A percentile compares a stretch with the other conserved stretches of the same genome.
Conservation (phyloP, 192 early-diverging fungal genomes). For the Obelidium mucronatum region DNA sequence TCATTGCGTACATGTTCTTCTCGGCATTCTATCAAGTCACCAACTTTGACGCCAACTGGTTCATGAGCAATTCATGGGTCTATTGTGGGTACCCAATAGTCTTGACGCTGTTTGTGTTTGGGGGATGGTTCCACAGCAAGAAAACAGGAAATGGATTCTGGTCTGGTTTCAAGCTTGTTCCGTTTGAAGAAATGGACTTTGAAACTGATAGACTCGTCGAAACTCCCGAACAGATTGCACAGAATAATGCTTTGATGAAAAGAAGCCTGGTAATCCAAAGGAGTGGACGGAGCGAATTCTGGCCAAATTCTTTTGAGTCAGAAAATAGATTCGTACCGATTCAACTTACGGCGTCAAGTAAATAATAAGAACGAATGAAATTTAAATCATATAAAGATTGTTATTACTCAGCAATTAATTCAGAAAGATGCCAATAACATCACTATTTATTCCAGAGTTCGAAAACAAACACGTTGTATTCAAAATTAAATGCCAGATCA, state of each 20-base stretch:
- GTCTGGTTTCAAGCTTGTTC: slow-evolving; percentile 5
- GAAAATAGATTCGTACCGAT: too few relatives aligned
- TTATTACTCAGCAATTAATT: too few relatives aligned
- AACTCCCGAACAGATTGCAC: slow-evolving; percentile 14
- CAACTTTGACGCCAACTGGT: slow-evolving; percentile 13
- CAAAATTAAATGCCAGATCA: too few relatives aligned
- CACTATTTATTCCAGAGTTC: too few relatives aligned
- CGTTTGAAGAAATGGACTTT: slow-evolving; percentile 30
- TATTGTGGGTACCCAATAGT: slow-evolving; percentile 28
- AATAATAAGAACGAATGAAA: too few relatives aligned
- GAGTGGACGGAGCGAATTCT: neutral
- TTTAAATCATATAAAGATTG: too few relatives aligned
- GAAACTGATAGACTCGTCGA: slow-evolving; percentile 22
- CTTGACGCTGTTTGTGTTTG: neutral
- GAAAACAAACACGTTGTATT: too few relatives aligned
- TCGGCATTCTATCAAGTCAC: slow-evolving; percentile 11
- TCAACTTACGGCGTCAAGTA: too few relatives aligned
- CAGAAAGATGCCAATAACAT: too few relatives aligned
- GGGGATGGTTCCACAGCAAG: neutral
- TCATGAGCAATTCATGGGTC: slow-evolving; percentile 8
- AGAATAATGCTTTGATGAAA: slow-evolving; percentile 14
- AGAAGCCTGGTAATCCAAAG: neutral
- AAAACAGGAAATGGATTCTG: neutral
- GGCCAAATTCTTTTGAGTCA: slow-evolving; percentile 13
- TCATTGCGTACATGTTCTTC: slow-evolving; percentile 18